Evolutionary conservation across 176 grass and related monocot species (phyloP).

Genomic region (Eragrostis curvula): DNA sequence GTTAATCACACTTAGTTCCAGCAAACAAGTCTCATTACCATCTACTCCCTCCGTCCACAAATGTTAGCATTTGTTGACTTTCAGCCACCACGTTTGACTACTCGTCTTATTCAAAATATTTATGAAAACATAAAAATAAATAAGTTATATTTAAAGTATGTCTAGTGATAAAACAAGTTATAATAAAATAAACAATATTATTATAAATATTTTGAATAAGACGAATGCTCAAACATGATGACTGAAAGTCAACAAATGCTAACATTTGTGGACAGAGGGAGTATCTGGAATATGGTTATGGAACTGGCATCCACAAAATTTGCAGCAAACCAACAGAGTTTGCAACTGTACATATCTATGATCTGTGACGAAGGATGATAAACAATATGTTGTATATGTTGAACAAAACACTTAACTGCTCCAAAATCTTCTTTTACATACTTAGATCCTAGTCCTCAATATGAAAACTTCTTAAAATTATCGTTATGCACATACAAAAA

Average conservation of each 20-base stretch:
- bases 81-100: too few species aligned
- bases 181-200: too few species aligned
- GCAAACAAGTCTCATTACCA: background rate
- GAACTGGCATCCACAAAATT: background rate
- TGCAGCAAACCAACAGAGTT: background rate
- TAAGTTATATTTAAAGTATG: too few species aligned
- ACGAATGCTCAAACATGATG: too few species aligned
- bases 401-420: background rate
- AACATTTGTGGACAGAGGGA: too few species aligned
- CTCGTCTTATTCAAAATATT: too few species aligned
- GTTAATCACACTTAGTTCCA: conserved; percentile 2
- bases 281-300: background rate
- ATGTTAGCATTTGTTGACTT: too few species aligned
- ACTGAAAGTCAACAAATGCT: too few species aligned
- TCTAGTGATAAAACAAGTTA: too few species aligned
- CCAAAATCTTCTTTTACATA: background rate
- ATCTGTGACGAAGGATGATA: conserved; percentile 24
- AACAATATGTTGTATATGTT: background rate
- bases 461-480: background rate
- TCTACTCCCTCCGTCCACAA: too few species aligned
- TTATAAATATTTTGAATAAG: too few species aligned
- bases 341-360: conserved; percentile 4
- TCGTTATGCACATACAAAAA: background rate
- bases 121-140: too few species aligned
- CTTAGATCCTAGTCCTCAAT: background rate